Base-by-base conservation (phyloP, 2,329 filamentous ascomycete species). In the Diplodia seriata region DNA sequence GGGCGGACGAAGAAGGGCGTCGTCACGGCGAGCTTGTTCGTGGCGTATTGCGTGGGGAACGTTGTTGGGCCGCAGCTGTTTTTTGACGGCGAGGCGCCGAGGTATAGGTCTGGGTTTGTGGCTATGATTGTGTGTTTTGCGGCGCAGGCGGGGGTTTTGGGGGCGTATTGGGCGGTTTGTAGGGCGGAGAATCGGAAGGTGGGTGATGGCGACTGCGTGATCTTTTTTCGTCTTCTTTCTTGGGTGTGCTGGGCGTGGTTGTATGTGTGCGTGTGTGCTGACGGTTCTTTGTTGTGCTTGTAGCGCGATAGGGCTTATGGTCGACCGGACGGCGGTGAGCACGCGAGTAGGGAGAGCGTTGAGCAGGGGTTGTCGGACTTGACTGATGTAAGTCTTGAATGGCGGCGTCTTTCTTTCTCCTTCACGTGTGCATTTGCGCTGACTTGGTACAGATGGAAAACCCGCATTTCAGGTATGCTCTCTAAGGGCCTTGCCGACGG, bases 1-100 rank as follows among this genome's bases (percentile, higher is more conserved):
- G 73, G 73, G 2, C 69, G 74, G 26, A 77, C 76, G 4, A 76
- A 76, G 66, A 76, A 75, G 57, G 73, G 76, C 59, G 74, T 74
- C 0, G 66, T 55, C 6, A 54, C 31, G 9, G 66, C 66, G 4
- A 49, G 33, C 4, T 18, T 68, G 57, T 68, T 63, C 20, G 57
- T 68, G 1, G 66, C 55, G 29, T 65, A 63, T 29, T 68, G 66
- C 49, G 57, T 65, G 0, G 66, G 66, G 1, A 57, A 68, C n/a
- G 12, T 68, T 11, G 57, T 65, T 1, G 66, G 54, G 15, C 66
- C 57, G 49, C 66, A 68, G 57, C 57, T 68, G n/a, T 68, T 68
- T 26, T 38, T 68, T 4, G 20, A n/a, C 31, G 1, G 5, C 1
- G 66, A 68, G 56, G 66, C 66, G 47, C 66, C 57, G n/a, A 11